These are phyloP conservation scores for Aciculoconidium aculeatum DNA, from an alignment of 805 yeast genomes.

Conservation along the genomic window DNA sequence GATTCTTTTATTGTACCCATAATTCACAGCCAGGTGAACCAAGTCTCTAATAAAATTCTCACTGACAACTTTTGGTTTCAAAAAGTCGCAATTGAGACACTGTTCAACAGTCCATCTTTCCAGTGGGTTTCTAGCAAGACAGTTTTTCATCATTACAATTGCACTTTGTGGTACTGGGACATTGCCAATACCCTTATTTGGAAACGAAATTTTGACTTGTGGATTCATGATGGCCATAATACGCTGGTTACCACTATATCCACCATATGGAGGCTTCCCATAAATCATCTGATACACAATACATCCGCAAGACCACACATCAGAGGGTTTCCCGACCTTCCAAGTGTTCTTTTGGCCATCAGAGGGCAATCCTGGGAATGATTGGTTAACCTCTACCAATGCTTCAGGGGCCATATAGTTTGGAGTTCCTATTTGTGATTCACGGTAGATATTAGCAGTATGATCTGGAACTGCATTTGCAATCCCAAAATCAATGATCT, in stretches of 20 bases:
- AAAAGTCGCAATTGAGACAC: conserved; percentile 57
- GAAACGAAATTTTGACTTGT: conserved; percentile 61
- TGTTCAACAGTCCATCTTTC: conserved; percentile 61
- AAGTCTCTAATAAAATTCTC: conserved; percentile 61
- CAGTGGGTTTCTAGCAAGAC: conserved; percentile 66
- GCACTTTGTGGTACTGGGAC: conserved; percentile 62
- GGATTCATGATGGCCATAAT: conserved; percentile 84
- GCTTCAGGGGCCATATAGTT: conserved; percentile 99
- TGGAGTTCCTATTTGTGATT: conserved; percentile 91
- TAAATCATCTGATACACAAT: conserved; percentile 93
- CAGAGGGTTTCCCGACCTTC: conserved; percentile 93
- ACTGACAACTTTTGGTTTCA: conserved; percentile 70
- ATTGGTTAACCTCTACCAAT: conserved; percentile 51
- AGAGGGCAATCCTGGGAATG: conserved; percentile 19
- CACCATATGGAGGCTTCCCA: conserved; percentile 87
- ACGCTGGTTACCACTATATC: conserved; percentile 68
- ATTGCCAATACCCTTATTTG: conserved; percentile 56
- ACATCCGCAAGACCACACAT: conserved; percentile 98
- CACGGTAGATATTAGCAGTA: conserved; percentile 84
- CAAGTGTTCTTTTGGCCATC: conserved; percentile 29
- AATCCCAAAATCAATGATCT: conserved; percentile 91
- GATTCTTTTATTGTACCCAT: conserved; percentile 47
- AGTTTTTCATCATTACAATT: conserved; percentile 63
- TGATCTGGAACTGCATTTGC: conserved; percentile 93
- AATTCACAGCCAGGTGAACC: conserved; percentile 70